phyloP scores from a whole-genome alignment of 768 basidiomycete species.

The Mycena alexandri region DNA sequence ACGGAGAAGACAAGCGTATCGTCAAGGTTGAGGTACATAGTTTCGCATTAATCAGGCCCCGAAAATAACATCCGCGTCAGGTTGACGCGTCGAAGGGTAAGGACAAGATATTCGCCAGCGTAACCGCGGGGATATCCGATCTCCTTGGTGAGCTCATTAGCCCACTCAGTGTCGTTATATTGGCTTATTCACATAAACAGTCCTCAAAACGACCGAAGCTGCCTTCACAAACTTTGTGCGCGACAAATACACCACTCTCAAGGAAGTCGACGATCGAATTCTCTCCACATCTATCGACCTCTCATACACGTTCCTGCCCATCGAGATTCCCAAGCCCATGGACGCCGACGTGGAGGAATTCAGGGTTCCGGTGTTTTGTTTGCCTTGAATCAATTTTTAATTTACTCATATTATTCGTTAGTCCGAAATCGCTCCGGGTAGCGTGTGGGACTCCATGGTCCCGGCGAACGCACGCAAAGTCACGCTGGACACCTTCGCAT shows the following conservation, averaged over 20 bases:
- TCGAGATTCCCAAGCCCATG: slow-evolving; percentile 59
- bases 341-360: slow-evolving; percentile 70
- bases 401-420: neutral
- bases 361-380: slow-evolving; percentile 46
- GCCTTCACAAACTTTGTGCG: slow-evolving; percentile 84
- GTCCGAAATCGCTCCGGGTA: slow-evolving; percentile 47
- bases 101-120: slow-evolving; percentile 69
- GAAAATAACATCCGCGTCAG: slow-evolving; percentile 45
- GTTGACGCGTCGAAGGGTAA: slow-evolving; percentile 77
- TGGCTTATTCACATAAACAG: slow-evolving; percentile 50
- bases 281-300: slow-evolving; percentile 91
- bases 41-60: neutral
- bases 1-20: slow-evolving; percentile 90
- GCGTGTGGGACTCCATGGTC: slow-evolving; percentile 71
- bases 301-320: slow-evolving; percentile 69
- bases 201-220: slow-evolving; percentile 91
- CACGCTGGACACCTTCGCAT: slow-evolving; percentile 86
- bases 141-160: slow-evolving; percentile 68
- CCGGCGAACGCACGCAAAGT: slow-evolving; percentile 67
- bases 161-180: neutral
- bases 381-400: no score
- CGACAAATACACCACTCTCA: slow-evolving; percentile 92
- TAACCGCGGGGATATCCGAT: slow-evolving; percentile 81
- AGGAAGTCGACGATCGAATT: slow-evolving; percentile 87
- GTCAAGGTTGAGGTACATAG: slow-evolving; percentile 66